phyloP scores from a whole-genome alignment of 2,329 filamentous ascomycete genomes.

The Lasiodiplodia sp. region DNA sequence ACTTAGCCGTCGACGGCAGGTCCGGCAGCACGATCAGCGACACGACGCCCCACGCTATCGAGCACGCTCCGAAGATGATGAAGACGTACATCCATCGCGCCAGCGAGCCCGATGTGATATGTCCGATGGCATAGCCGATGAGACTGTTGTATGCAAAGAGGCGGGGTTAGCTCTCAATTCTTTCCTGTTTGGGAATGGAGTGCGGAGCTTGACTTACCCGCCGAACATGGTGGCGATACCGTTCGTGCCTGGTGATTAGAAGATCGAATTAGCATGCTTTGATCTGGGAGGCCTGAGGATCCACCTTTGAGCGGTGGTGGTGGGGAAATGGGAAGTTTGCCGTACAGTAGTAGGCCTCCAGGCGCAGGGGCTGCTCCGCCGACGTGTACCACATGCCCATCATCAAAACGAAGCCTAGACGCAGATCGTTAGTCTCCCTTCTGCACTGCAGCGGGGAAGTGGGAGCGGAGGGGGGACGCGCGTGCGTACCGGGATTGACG shows the following conservation, averaged over 20 bases:
- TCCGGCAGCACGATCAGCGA: slow-evolving; percentile 53
- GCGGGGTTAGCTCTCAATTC: not conserved
- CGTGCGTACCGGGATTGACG: slow-evolving; percentile 42
- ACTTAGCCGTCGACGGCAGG: slow-evolving; percentile 53
- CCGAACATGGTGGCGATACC: slow-evolving; percentile 69
- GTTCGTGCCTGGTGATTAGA: slow-evolving; percentile 14
- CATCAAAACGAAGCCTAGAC: slow-evolving; percentile 37
- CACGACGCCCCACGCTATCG: slow-evolving; percentile 47
- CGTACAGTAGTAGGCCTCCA: slow-evolving; percentile 63
- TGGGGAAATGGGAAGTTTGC: not conserved
- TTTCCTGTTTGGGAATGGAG: not conserved
- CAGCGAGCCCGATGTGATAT: slow-evolving; percentile 59
- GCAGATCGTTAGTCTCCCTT: not conserved
- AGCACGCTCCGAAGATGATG: slow-evolving; percentile 59
- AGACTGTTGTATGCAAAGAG: slow-evolving; percentile 39
- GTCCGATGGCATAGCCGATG: slow-evolving; percentile 66
- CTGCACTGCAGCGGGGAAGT: not conserved
- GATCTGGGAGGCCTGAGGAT: not conserved
- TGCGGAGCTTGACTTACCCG: slow-evolving; percentile 40
- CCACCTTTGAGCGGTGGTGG: not conserved
- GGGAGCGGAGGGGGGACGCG: not conserved
- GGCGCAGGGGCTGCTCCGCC: slow-evolving; percentile 59
- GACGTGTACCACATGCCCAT: slow-evolving; percentile 52
- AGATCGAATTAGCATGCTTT: not conserved
- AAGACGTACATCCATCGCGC: slow-evolving; percentile 66